Evolutionary conservation across 352 stramenopile genomes (phyloP).

Genomic region (Phytophthora kernoviae): DNA sequence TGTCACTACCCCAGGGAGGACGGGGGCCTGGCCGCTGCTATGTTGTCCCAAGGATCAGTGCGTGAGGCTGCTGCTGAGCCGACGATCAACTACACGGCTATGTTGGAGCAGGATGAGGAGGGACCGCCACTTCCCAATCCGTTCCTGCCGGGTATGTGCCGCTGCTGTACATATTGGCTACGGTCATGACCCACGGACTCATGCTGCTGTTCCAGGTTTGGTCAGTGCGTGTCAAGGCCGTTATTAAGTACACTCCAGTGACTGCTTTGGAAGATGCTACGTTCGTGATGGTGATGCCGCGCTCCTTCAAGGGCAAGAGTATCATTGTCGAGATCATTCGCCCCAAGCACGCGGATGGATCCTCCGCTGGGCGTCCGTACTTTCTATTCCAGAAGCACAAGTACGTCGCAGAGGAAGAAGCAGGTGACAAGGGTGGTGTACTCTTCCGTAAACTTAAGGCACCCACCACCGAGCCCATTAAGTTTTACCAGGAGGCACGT

Average conservation of each 20-base stretch:
- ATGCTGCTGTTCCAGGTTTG: conserved; percentile 91
- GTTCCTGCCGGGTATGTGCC: conserved; percentile 89
- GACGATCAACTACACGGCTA: conserved; percentile 63
- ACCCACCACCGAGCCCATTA: conserved; percentile 60
- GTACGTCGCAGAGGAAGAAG: conserved; percentile 73
- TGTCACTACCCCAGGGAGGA: conserved; percentile 26
- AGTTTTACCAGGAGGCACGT: conserved; percentile 61
- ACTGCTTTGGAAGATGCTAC: conserved; percentile 60
- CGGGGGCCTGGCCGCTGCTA: conserved; percentile 68
- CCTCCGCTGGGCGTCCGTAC: conserved; percentile 51
- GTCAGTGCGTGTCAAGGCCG: conserved; percentile 78
- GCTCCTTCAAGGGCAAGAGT: conserved; percentile 89
- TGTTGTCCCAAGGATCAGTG: conserved; percentile 72
- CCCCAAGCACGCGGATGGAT: conserved; percentile 36
- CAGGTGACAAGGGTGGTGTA: conserved; percentile 61
- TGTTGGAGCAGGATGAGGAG: conserved; percentile 59
- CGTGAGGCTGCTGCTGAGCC: conserved; percentile 47
- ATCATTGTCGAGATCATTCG: conserved; percentile 76
- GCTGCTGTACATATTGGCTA: conserved; percentile 83
- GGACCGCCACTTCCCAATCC: conserved; percentile 86
- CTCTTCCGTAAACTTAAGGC: conserved; percentile 83
- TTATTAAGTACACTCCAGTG: conserved; percentile 88
- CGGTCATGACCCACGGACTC: conserved; percentile 83
- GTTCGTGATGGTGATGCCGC: conserved; percentile 83
- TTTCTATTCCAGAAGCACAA: conserved; percentile 93